Evolutionary conservation across 257 asterid species (phyloP), one percentile per base, ranked within the genome.

Genomic region (Solanum boliviense): DNA sequence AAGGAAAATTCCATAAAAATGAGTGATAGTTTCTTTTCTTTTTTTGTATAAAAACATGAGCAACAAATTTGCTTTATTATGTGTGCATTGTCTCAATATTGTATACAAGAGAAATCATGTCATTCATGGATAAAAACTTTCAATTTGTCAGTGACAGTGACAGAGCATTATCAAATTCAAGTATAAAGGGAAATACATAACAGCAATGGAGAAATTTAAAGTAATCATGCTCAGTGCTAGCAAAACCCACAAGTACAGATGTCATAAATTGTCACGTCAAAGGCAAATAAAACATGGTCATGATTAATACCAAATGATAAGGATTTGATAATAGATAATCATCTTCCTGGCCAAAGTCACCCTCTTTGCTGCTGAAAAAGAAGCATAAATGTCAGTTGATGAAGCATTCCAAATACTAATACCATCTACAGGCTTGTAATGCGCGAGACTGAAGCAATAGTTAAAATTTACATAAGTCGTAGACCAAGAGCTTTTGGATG

Each of bases 281-380:
- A 38, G 86, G 58, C 70, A 31, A 39, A 76, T 9, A 31, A 48
- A 23, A 74, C n/a, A 86, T 79, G 71, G 89, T 60, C 71, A 56
- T 32, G 81, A 91, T 12, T 84, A 84, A 92, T 94, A 97, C 99
- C 98, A 95, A 89, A 96, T 97, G 99, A 93, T 97, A 97, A 7
- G 99, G 99, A 89, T 95, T 97, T 84, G 98, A 94, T 76, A 96
- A 87, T 78, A 97, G 91, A 93, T 94, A 95, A 89, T 95, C 99
- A 87, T 95, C 98, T 92, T 95, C 98, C 90, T 90, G 95, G 85
- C 98, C 94, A 83, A 94, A 90, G 87, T 94, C 98, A 25, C 94
- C 93, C 90, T 95, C 99, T 92, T 95, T 97, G 90, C 96, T 97
- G 87, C 99, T 97, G 95, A 93, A 93, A 84, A 90, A 81, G 74